Evolutionary conservation across 164 flowering plant species (phyloP), one percentile per base, ranked within the genome.

Genomic region (Akebia trifoliata): DNA sequence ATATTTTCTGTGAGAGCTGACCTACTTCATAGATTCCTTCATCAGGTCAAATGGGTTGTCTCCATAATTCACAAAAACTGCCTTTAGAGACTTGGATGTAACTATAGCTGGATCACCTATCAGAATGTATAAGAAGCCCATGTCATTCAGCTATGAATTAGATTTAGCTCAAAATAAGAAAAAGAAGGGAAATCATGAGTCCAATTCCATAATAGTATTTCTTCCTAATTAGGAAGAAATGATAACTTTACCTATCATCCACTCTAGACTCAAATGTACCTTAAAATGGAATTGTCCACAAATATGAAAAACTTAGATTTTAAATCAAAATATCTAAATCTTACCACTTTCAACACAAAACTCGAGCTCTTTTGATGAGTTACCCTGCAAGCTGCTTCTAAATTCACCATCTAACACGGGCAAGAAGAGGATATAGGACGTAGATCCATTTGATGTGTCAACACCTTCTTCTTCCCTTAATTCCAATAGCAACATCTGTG

Each of bases 1-100:
- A 50, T 25, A 5, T 31, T 40, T 43, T 31, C 59, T 31, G 4
- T 14, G 21, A 56, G 49, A 42, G 64, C 50, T 24, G 46, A 75
- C 83, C 72, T 79, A 83, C 89, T 72, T 81, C 79, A 83, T 76
- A 22, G 89, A 79, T 59, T 79, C 73, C 64, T 76, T 77, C 74
- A 83, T 47, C 60, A 83, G 73, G 30, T 81, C 75, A 57, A 74
- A 83, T 17, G 86, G 86, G 57, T 74, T 69, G 72, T 71, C 51
- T 44, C 89, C 89, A 66, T 45, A 66, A 45, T 79, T 81, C 61
- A 79, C 74, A 63, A 77, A 77, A 40, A 79, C 76, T 29, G 85
- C 83, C 52, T 74, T 76, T 8, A 53, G 67, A 36, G 66, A 75
- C 57, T 74, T 56, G 22, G 81, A 64, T 46, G 76, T 73, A 17